phyloP scores from a whole-genome alignment of 1,284 basidiomycete species.

The Cryptococcus sp. region DNA sequence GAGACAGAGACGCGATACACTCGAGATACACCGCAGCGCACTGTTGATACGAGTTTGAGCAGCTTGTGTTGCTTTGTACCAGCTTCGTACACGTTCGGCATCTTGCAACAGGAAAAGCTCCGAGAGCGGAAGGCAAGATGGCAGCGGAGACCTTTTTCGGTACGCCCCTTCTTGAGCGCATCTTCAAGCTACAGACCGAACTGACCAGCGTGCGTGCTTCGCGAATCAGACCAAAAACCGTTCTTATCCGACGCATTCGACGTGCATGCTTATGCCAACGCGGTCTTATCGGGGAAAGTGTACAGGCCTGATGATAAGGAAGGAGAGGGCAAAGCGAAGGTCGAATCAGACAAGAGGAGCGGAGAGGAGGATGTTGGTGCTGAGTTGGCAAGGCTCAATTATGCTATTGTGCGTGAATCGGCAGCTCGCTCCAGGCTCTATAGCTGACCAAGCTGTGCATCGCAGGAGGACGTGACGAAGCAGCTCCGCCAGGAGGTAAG shows the following conservation, averaged over 20 bases:
- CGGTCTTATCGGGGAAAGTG: conserved; percentile 74
- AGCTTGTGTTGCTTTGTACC: too few species aligned
- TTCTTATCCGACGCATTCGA: conserved; percentile 67
- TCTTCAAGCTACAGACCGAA: too few species aligned
- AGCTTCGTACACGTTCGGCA: too few species aligned
- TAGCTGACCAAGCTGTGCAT: conserved; percentile 5
- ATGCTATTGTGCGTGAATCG: conserved; percentile 61
- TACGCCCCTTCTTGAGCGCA: too few species aligned
- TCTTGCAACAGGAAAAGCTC: too few species aligned
- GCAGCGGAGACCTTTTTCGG: conserved; percentile 16
- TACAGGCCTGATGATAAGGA: conserved; percentile 59
- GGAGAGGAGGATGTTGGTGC: conserved; percentile 67
- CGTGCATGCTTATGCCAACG: conserved; percentile 83
- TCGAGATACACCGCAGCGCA: too few species aligned
- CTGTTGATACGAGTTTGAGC: too few species aligned
- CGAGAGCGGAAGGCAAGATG: conserved; percentile 1
- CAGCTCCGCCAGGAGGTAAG: conserved; percentile 80
- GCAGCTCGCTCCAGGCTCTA: neutral
- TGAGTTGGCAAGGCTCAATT: conserved; percentile 77
- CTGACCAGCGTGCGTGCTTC: neutral
- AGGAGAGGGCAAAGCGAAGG: conserved; percentile 17
- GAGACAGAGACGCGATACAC: too few species aligned
- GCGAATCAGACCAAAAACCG: conserved; percentile 44
- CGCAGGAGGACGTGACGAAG: conserved; percentile 77
- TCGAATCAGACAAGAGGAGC: conserved; percentile 5